Base-by-base conservation (phyloP, 306 rosid genomes). In the Prinsepia uniflora region DNA sequence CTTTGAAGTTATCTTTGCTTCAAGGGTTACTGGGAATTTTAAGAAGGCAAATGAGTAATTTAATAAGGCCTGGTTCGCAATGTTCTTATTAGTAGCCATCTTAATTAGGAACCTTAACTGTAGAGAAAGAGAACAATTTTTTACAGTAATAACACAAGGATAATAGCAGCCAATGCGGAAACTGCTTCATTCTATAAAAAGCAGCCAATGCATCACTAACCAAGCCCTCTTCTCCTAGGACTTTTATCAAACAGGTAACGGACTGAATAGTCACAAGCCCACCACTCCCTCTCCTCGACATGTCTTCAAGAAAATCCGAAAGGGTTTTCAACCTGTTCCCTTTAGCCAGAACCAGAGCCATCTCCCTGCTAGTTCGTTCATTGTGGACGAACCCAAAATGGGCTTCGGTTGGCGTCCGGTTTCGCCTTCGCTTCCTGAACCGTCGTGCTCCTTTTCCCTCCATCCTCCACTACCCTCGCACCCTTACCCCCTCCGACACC, bases 181-280 rank as follows among this genome's bases (percentile, higher is more conserved):
- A 81, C 78, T 86, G 90, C 61, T 81, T 88, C 97, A 93, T 90
- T 68, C 96, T 79, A 74, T 88, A 82, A 65, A 93, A 90, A 4
- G 82, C 67, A 57, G 83, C 66, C 50, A 86, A 48, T 2, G 98
- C 98, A 58, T 93, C 84, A 42, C 79, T 84, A 12, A 77, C 92
- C 40, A 93, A 75, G 1, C 97, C 98, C 60, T 85, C 86, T 45
- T 94, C 97, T 66, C 96, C 94, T 55, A 90, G 89, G 66, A 87
- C 79, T 90, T 88, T 90, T 40, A 94, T 83, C 94, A 94, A 87
- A 89, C 96, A 88, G 0, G 98, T 94, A 15, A 90, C 57, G 55
- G 92, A 84, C 63, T 73, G 68, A 0, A 92, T 87, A 4, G 97
- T 87, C 2, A 91, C 84, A 7, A 87, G 76, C 61, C 58, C 78